Base-by-base conservation (phyloP, 441 rosid genomes). In the Eruca vesicaria region DNA sequence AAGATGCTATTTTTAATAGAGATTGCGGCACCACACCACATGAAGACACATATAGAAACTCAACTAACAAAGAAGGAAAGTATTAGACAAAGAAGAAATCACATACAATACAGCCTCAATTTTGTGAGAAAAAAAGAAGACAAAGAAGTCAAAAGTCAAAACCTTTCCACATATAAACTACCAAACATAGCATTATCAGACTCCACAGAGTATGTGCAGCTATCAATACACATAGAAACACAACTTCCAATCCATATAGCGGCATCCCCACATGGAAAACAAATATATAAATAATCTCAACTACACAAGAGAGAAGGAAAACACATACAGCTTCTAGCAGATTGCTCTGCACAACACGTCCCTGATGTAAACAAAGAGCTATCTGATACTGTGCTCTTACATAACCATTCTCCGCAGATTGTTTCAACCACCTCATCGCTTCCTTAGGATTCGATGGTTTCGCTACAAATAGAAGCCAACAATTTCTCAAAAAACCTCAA, bases 381-480 rank as follows among this genome's bases (percentile, higher is more conserved):
- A 95, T 78, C 74, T 95, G 98, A 86, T 88, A 95, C 71, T 90
- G 97, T 31, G 99, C 97, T 21, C 97, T 88, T 66, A 82, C 75
- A 64, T 92, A 88, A 14, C 94, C 96, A 2, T 84, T 82, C 8
- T 77, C 52, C 2, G 93, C 85, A 71, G 98, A 91, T 63, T 71
- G 66, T 9, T 66, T 73, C 75, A 95, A 81, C 97, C 97, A 95
- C 61, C 74, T 81, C 38, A 88, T 65, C 9, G 98, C 98, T 81
- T 87, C 90, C 72, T 81, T 76, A 1, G 72, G 83, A 38, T 82
- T 79, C 20, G 83, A 26, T 6, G 93, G 90, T 80, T 94, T 83
- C 72, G 63, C 98, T 92, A 83, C 84, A 84, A 35, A 36, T 23
- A 66, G 5, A 58, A 28, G 36, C 62, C 67, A 66, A 3, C 57